Conservation (phyloP, 257 asterid genomes). For the Scutellaria minor region DNA sequence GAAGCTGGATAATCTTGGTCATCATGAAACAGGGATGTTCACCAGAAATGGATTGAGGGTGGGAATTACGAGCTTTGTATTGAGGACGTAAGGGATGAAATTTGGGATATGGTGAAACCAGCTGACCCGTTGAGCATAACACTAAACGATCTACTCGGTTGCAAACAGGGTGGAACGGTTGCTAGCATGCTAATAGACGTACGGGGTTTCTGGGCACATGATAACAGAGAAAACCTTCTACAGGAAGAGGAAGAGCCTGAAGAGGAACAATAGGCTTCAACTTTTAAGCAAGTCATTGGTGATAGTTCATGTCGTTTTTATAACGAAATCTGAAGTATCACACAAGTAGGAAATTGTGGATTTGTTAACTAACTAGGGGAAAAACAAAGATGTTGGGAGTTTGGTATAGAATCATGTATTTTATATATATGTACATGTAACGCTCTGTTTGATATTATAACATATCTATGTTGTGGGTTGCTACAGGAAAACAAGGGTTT, state of each 20-base stretch:
- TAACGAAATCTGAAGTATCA: constrained; percentile 6
- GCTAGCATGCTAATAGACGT: constrained; percentile 99
- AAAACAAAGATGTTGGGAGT: not conserved
- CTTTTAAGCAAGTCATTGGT: not conserved
- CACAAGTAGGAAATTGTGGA: constrained; percentile 10
- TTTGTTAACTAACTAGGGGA: not conserved
- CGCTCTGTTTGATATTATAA: not conserved
- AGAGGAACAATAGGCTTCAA: constrained; percentile 66
- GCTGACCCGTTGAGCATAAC: constrained; percentile 73
- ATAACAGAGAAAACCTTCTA: constrained; percentile 94
- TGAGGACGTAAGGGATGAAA: constrained; percentile 97
- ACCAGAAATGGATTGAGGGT: constrained; percentile 98
- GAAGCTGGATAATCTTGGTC: constrained; percentile 16
- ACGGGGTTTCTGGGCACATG: constrained; percentile 99
- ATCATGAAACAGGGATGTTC: constrained; percentile 85
- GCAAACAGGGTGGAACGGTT: constrained; percentile 97
- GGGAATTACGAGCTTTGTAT: constrained; percentile 96
- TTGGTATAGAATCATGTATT: constrained; percentile 16
- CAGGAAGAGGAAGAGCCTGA: constrained; percentile 99
- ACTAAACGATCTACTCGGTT: constrained; percentile 75
- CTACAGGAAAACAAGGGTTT: too few species aligned
- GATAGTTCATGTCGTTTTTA: not conserved
- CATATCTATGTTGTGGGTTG: too few species aligned
- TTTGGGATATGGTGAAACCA: constrained; percentile 99
- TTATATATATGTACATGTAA: not conserved